Evolutionary conservation across 768 basidiomycete genomes (phyloP), one percentile per base, ranked within the genome.

Genomic region (Phlegmacium glaucopus): DNA sequence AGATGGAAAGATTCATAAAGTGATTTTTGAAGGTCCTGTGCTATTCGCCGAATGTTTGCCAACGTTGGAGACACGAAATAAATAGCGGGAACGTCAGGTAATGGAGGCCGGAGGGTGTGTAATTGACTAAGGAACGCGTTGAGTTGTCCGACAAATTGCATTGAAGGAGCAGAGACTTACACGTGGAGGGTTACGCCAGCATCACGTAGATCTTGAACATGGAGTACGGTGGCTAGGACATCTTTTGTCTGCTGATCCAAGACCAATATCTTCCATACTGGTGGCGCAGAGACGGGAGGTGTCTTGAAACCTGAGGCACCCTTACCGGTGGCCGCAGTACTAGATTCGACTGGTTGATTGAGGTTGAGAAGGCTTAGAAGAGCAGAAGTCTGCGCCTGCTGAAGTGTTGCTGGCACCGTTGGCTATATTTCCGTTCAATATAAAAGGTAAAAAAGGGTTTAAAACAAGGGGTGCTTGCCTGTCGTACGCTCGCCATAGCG

Each of bases 141-240:
- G 15, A 56, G 44, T 37, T 43, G 13, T 10, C 22, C 26, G 37
- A 27, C 47, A 28, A n/a, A 2, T 9, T 28, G 34, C 25, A 27
- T 15, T 10, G n/a, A n/a, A 29, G 40, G 39, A 39, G 45, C 46
- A 46, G 39, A 40, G 45, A 72, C 91, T 58, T 73, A 97, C 94
- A 98, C 93, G 71, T 99, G 96, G 49, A 99, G 76, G 8, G 96
- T 99, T 35, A 99, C 94, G 27, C 96, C 96, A 41, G 91, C 90
- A 60, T 98, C 95, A 47, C 96, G 80, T 52, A 99, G 75, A 69
- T 98, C 96, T 66, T 97, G 94, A 6, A 99, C 96, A 45, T 94
- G 83, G 54, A 99, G 70, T 15, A 93, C 88, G 1, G 95, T 98
- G 12, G 96, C 96, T 30, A 99, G 76, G 16, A 98, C 85, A 64